Base-by-base conservation (phyloP, 192 early-diverging fungal species). In the Lobulomyces angularis region DNA sequence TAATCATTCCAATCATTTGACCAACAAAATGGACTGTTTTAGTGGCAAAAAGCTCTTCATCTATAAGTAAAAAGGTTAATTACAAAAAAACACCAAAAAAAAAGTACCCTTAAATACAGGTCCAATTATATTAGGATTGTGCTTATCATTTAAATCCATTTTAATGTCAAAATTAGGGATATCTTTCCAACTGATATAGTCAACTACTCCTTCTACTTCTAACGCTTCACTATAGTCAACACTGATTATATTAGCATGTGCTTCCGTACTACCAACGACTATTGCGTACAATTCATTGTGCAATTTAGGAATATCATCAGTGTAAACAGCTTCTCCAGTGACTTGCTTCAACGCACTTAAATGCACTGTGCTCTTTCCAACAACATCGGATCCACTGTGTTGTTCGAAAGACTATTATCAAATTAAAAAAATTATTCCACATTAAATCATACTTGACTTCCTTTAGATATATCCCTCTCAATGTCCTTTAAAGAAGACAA, bases 1-100 rank as follows among this genome's bases (percentile, higher is more conserved):
- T 55, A 8, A 90, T 71, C 32, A 88, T 56, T 24, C 83, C 88
- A 35, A 90, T 74, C 26, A 77, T 69, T 58, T 88, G 85, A 5
- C 82, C 83, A 23, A 71, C 51, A 49, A 61, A 74, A 47, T 72
- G 55, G 25, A 86, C 82, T 27, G 67, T 59, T 18, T 64, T 62
- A 8, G 64, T 63, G 2, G 81, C 84, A 71, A 87, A 82, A n/a
- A 88, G 51, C 60, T 79, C 80, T 61, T 90, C 87, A 50, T 88
- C 85, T 28, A 61, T 54, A 50, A n/a, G n/a, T n/a, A n/a, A n/a
- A n/a, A n/a, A n/a, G n/a, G n/a, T n/a, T n/a, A n/a, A n/a, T n/a
- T n/a, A 67, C 63, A 35, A 74, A 39, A 12, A 39, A 18, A 18
- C 42, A 30, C 36, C 17, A 6, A 39, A 43, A 18, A 43, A 43